These are phyloP conservation scores for Trichoderma erinaceum DNA, from an alignment of 495 filamentous ascomycete species.

Conservation along the genomic window DNA sequence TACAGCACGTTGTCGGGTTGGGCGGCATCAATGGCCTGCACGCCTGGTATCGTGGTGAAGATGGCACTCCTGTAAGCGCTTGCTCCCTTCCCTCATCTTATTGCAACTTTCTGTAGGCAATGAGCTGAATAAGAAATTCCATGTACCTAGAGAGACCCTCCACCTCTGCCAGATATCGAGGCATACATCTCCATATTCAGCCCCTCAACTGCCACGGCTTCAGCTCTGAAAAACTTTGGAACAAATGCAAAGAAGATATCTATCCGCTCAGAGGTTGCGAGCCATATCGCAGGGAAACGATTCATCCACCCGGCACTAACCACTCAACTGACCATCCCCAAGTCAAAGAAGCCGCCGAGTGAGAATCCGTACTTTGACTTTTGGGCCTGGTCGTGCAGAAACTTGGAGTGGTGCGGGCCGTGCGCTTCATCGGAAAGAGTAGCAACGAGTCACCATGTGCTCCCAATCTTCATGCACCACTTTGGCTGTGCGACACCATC, in stretches of 20 bases:
- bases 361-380: slow-evolving; percentile 54
- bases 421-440: slow-evolving; percentile 24
- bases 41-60: slow-evolving; percentile 37
- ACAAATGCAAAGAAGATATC: slow-evolving; percentile 55
- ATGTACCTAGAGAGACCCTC: slow-evolving; percentile 24
- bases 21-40: slow-evolving; percentile 39
- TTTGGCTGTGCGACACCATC: slow-evolving; percentile 57
- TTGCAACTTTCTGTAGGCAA: too few relatives aligned
- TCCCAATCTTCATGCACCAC: slow-evolving; percentile 62
- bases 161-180: slow-evolving; percentile 42
- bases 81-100: neutral
- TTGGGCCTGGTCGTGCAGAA: slow-evolving; percentile 44
- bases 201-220: slow-evolving; percentile 40
- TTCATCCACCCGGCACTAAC: slow-evolving; percentile 27
- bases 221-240: slow-evolving; percentile 46
- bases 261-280: slow-evolving; percentile 41
- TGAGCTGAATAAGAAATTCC: neutral
- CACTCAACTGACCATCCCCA: slow-evolving; percentile 31
- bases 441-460: slow-evolving; percentile 39
- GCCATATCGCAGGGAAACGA: slow-evolving; percentile 42
- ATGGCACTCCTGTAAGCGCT: slow-evolving; percentile 24
- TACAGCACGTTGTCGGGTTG: slow-evolving; percentile 43
- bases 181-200: slow-evolving; percentile 56
- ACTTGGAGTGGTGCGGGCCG: slow-evolving; percentile 49
- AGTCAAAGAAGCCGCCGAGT: slow-evolving; percentile 29